Conservation (phyloP, 2,329 filamentous ascomycete genomes). For the Diaporthe caulivora region DNA sequence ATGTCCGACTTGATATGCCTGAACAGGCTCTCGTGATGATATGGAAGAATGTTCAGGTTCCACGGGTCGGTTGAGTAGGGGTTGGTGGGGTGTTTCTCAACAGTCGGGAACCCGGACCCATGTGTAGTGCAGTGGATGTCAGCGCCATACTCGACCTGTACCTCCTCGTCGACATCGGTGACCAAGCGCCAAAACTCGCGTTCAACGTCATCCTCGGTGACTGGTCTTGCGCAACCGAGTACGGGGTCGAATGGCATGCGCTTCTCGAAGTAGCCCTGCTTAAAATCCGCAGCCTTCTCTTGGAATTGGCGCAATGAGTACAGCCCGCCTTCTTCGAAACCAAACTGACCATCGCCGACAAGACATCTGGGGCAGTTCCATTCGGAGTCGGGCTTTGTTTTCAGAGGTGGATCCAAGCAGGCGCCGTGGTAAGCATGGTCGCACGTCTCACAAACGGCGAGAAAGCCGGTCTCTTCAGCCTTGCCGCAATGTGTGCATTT, state of each 20-base stretch:
- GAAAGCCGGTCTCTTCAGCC: slow-evolving; percentile 76
- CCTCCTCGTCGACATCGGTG: slow-evolving; percentile 92
- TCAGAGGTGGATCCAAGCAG: slow-evolving; percentile 89
- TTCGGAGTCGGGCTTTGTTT: slow-evolving; percentile 82
- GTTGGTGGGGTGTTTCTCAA: slow-evolving; percentile 90
- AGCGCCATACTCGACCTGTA: slow-evolving; percentile 97
- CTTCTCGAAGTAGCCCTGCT: slow-evolving; percentile 90
- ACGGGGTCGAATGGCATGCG: slow-evolving; percentile 91
- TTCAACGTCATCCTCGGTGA: slow-evolving; percentile 96
- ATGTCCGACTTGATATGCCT: slow-evolving; percentile 98
- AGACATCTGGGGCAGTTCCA: slow-evolving; percentile 98
- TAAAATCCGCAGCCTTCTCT: slow-evolving; percentile 95
- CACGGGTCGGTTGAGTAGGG: slow-evolving; percentile 90
- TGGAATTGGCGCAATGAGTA: slow-evolving; percentile 98
- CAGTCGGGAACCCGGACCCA: slow-evolving; percentile 94
- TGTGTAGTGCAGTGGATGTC: slow-evolving; percentile 99
- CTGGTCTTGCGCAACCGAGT: slow-evolving; percentile 81
- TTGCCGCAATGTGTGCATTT: slow-evolving; percentile 90
- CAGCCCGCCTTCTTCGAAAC: slow-evolving; percentile 95
- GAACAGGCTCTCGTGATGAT: slow-evolving; percentile 93
- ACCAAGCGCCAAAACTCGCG: slow-evolving; percentile 97
- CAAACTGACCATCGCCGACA: slow-evolving; percentile 95
- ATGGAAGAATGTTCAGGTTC: slow-evolving; percentile 94
- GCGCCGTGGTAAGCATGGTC: slow-evolving; percentile 88
- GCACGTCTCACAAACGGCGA: slow-evolving; percentile 91